Evolutionary conservation across 1,139 yeast species (phyloP).

Genomic region (Magnusiomyces paraingens): DNA sequence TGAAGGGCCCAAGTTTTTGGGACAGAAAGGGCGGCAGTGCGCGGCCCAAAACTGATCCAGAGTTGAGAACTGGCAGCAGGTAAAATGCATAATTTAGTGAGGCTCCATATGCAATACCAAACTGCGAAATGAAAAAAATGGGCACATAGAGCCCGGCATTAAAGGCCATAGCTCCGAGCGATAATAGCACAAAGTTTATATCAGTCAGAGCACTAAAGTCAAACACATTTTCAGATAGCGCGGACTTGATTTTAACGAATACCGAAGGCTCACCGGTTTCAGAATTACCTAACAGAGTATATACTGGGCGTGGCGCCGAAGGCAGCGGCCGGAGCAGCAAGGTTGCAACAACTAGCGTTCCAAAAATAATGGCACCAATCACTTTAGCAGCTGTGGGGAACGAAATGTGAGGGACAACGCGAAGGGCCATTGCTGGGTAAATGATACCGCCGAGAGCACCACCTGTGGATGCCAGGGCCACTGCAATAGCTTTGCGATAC

Average conservation of each 20-base stretch:
- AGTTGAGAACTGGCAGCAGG: slow-evolving; percentile 46
- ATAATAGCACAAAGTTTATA: slow-evolving; percentile 26
- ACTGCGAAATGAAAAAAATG: slow-evolving; percentile 33
- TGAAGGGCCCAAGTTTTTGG: slow-evolving; percentile 43
- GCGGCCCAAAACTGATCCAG: slow-evolving; percentile 46
- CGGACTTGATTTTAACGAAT: too few relatives aligned
- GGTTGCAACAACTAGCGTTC: slow-evolving; percentile 22
- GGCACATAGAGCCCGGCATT: slow-evolving; percentile 34
- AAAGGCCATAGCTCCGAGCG: slow-evolving; percentile 28
- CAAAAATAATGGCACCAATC: slow-evolving; percentile 29
- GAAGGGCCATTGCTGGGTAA: slow-evolving; percentile 29
- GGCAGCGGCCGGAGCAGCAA: slow-evolving; percentile 20
- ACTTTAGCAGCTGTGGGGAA: slow-evolving; percentile 32
- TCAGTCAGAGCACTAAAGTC: slow-evolving; percentile 31
- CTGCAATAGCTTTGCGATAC: slow-evolving; percentile 42
- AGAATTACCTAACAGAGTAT: slow-evolving; percentile 19
- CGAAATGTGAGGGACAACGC: slow-evolving; percentile 28
- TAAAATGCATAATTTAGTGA: slow-evolving; percentile 23
- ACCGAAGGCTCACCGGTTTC: not conserved
- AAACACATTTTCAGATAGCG: slow-evolving; percentile 14
- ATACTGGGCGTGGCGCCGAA: slow-evolving; percentile 30
- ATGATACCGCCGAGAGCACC: slow-evolving; percentile 42
- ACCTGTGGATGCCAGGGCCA: slow-evolving; percentile 52
- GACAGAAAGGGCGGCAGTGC: slow-evolving; percentile 44
- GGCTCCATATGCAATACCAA: slow-evolving; percentile 25